Percentiles rank a stretch among this genome's conserved stretches.
phyloP scores from a whole-genome alignment of 1,284 basidiomycete genomes.

The Lentinula novae-zelandiae region DNA sequence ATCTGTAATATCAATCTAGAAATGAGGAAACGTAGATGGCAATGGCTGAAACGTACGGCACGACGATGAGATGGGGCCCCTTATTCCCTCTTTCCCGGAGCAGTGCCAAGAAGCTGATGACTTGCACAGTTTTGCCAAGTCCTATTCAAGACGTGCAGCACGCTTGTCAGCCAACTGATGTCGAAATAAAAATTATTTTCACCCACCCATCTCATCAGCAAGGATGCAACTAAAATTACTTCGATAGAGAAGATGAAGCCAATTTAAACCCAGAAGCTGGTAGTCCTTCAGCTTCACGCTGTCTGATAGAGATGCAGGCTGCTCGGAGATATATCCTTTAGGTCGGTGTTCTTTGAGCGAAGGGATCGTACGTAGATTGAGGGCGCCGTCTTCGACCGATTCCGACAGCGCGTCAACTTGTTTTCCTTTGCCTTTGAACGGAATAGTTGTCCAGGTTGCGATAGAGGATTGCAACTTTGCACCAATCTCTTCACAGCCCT shows the following conservation, averaged over 20 bases:
- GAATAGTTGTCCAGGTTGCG: slow-evolving; percentile 66
- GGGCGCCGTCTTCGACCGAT: slow-evolving; percentile 56
- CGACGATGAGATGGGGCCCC: slow-evolving; percentile 92
- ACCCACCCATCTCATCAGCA: slow-evolving; percentile 95
- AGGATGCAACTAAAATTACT: slow-evolving; percentile 90
- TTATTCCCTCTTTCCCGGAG: slow-evolving; percentile 74
- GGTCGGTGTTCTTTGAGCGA: slow-evolving; percentile 41
- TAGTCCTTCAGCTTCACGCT: slow-evolving; percentile 91
- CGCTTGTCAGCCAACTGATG: neutral
- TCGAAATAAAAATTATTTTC: neutral
- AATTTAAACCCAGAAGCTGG: slow-evolving; percentile 96
- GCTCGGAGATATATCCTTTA: slow-evolving; percentile 67
- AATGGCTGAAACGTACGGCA: slow-evolving; percentile 64
- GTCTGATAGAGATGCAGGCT: slow-evolving; percentile 71
- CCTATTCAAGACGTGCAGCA: slow-evolving; percentile 41
- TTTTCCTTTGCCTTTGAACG: slow-evolving; percentile 39
- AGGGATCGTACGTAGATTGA: slow-evolving; percentile 50
- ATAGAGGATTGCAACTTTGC: slow-evolving; percentile 64
- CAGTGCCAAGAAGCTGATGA: slow-evolving; percentile 93
- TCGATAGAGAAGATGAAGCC: slow-evolving; percentile 87
- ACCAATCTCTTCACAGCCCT: slow-evolving; percentile 87
- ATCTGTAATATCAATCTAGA: slow-evolving; percentile 39
- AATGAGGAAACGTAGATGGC: neutral
- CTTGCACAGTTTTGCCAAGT: slow-evolving; percentile 97
- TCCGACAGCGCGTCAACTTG: slow-evolving; percentile 28